Conservation (phyloP, 2,329 filamentous ascomycete species). For the Penicillium paneum region DNA sequence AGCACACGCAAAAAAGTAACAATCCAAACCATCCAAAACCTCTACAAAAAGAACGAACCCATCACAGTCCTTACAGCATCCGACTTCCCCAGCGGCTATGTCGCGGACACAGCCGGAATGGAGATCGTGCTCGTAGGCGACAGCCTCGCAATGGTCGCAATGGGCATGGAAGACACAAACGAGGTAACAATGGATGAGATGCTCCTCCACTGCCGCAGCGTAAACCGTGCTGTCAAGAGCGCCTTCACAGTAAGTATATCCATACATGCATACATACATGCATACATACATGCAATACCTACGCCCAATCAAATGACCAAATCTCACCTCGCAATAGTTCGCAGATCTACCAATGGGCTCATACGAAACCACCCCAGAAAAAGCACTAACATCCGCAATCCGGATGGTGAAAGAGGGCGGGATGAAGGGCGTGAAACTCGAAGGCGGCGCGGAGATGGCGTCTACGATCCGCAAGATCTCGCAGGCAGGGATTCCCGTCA, state of each 20-base stretch:
- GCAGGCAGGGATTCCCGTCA: conserved; percentile 80
- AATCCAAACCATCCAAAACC: conserved; percentile 67
- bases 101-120: conserved; percentile 88
- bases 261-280: neutral
- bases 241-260: conserved; percentile 71
- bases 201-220: conserved; percentile 86
- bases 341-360: conserved; percentile 94
- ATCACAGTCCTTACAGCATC: conserved; percentile 93
- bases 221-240: conserved; percentile 73
- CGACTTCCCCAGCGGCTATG: conserved; percentile 88
- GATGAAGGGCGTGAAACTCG: conserved; percentile 82
- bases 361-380: conserved; percentile 83
- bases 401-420: conserved; percentile 86
- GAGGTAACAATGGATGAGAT: conserved; percentile 93
- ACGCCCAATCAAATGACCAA: neutral
- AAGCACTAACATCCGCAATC: conserved; percentile 81
- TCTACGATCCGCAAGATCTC: conserved; percentile 80
- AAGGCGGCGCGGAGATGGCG: conserved; percentile 86
- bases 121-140: conserved; percentile 89
- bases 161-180: conserved; percentile 94
- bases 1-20: conserved; percentile 74
- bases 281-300: neutral
- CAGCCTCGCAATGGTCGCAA: conserved; percentile 90
- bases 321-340: conserved; percentile 51
- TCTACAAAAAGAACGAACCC: conserved; percentile 76